Base-by-base conservation (phyloP, 257 asterid species). In the Primulina tabacum region DNA sequence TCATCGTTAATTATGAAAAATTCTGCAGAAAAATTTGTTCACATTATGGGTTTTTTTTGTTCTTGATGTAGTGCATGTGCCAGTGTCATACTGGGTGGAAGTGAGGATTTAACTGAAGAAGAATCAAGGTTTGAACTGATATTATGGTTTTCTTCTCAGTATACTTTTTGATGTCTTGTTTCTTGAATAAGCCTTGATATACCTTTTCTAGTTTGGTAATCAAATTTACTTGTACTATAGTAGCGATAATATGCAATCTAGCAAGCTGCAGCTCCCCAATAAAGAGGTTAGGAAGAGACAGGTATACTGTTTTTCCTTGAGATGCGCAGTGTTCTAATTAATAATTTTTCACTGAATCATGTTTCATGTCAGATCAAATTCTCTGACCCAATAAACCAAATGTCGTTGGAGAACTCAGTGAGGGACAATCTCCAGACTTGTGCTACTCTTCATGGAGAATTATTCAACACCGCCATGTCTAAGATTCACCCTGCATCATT, bases 231-330 rank as follows among this genome's bases (percentile, higher is more conserved):
- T 75, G 43, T 67, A 43, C 60, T 70, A 80, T 85, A 85, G 88
- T 70, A 83, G 96, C 56, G 96, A 89, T 76, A 82, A 71, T 78
- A 82, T 82, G 80, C 86, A 80, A 70, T 75, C 95, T 62, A 79
- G 89, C 84, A 82, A 75, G 83, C 79, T 89, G 76, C 89, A 90
- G 76, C 77, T 93, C 73, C 96, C 92, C 72, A 85, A 89, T 83
- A 89, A 85, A 83, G 97, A 93, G 86, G 82, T 83, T 76, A 86
- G 96, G 75, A 87, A 90, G 87, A 85, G 97, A 84, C 98, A 89
- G 97, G 99, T 94, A 81, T 69, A 11, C 64, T 64, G 65, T 64
- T 56, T 62, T 66, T 24, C 56, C 56, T 68, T 47, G 62, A 71
- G 71, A 53, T 74, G 40, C 57, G 33, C 7, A 40, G 35, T 14